Evolutionary conservation across 306 rosid species (phyloP), one percentile per base, ranked within the genome.

Genomic region (Quercus parvula): DNA sequence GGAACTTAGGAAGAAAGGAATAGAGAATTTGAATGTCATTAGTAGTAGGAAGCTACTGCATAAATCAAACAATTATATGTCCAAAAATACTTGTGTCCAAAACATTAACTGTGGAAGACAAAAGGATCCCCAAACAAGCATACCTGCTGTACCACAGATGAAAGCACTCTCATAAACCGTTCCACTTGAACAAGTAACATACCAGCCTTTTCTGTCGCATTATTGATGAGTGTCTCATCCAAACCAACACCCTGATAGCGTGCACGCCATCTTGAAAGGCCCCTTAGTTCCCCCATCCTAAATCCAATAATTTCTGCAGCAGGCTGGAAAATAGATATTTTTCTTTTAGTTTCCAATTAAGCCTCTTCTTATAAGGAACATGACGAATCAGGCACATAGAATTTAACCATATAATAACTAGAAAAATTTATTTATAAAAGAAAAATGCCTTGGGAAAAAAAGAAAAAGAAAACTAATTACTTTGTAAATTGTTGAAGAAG

Each of bases 61-160:
- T 24, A 72, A 67, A 67, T 76, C 77, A 85, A 59, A 71, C 81
- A 73, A 77, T 30, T 55, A 81, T 27, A 79, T 19, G 72, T 49
- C 51, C 25, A 73, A 31, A 49, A 64, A 83, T 54, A 6, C 61
- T 49, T 58, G 49, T 5, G 54, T 11, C 57, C 41, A 66, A 71
- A 75, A 33, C 63, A 70, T 71, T 75, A 68, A 46, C 72, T 67
- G 58, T 67, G 4, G 64, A 5, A 55, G 33, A 71, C 19, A 75
- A 20, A 20, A 20, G 61, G 64, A 59, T 27, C 62, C 46, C 56
- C 61, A 70, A 75, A 56, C 46, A 30, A 62, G 71, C 88, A 83
- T 86, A 94, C 99, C 97, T 94, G 97, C 89, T 92, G 95, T 82
- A 91, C 85, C 67, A 92, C 99, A 76, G 97, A 88, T 57, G 99